Percentiles rank a stretch among this genome's conserved stretches.
These are phyloP conservation scores for Nakazawaea sp. DNA, from an alignment of 805 yeast genomes.

Conservation along the genomic window DNA sequence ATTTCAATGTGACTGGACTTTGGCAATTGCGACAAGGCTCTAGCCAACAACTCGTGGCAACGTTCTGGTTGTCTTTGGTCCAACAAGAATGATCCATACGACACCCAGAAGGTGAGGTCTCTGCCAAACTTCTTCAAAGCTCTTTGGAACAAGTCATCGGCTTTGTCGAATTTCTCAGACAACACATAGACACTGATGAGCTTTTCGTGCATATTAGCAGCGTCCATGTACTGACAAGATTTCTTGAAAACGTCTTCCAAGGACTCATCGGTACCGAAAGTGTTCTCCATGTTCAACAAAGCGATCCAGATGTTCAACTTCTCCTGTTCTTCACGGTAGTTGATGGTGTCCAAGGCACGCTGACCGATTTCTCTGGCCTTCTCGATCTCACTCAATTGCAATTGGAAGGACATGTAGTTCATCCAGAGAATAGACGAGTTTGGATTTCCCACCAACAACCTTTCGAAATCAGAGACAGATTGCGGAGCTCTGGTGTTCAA, in stretches of 20 bases:
- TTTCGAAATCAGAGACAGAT: constrained; percentile 86
- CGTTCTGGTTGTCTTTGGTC: constrained; percentile 49
- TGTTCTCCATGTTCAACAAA: constrained; percentile 83
- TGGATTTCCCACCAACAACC: constrained; percentile 86
- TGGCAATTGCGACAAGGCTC: constrained; percentile 64
- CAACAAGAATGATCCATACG: constrained; percentile 70
- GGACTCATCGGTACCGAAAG: constrained; percentile 83
- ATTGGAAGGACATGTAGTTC: constrained; percentile 97
- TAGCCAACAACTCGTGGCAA: constrained; percentile 69
- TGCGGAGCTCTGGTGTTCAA: constrained; percentile 84
- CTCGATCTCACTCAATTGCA: constrained; percentile 89
- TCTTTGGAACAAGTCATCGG: constrained; percentile 57
- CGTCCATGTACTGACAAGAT: constrained; percentile 88
- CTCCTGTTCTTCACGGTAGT: constrained; percentile 87
- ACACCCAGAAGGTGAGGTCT: constrained; percentile 68
- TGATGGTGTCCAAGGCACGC: constrained; percentile 86
- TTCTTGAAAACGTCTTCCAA: constrained; percentile 75
- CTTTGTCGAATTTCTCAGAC: constrained; percentile 66
- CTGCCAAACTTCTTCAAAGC: constrained; percentile 81
- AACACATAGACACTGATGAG: constrained; percentile 67
- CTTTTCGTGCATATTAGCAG: constrained; percentile 73
- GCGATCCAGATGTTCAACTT: constrained; percentile 96
- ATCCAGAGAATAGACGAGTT: constrained; percentile 94
- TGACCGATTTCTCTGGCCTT: constrained; percentile 91
- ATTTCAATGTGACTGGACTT: constrained; percentile 71